phyloP scores from a whole-genome alignment of 192 early-diverging fungal species.

The Backusella morwellensis region DNA sequence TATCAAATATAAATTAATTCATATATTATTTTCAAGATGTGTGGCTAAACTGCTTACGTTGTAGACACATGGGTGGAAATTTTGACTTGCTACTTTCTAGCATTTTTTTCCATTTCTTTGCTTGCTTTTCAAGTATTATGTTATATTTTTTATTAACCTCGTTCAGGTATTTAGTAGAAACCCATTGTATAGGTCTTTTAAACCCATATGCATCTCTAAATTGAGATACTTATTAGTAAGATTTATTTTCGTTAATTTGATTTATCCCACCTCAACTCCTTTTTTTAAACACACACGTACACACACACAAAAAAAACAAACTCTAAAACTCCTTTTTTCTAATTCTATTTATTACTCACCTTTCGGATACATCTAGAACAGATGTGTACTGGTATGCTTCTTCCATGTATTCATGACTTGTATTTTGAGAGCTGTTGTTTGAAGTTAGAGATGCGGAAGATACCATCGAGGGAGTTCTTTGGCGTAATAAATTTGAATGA shows the following conservation, averaged over 20 bases:
- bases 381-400: background rate
- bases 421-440: background rate
- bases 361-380: background rate
- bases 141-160: slow-evolving; percentile 51
- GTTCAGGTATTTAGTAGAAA: slow-evolving; percentile 41
- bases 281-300: background rate
- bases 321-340: background rate
- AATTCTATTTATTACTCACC: background rate
- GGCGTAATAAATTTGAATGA: background rate
- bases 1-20: slow-evolving; percentile 41
- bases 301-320: too few species aligned
- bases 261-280: background rate
- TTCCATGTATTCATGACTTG: background rate
- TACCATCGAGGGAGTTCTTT: background rate
- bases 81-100: slow-evolving; percentile 43
- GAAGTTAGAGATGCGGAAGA: background rate
- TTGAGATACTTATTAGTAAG: background rate
- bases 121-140: slow-evolving; percentile 44
- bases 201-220: slow-evolving; percentile 61
- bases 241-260: background rate
- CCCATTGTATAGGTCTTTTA: slow-evolving; percentile 48
- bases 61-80: slow-evolving; percentile 41
- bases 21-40: background rate
- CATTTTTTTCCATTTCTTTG: slow-evolving; percentile 46
- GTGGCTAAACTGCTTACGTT: slow-evolving; percentile 29